phyloP scores from a whole-genome alignment of 1,139 yeast species.

The Debaryomycetaceae sp. region DNA sequence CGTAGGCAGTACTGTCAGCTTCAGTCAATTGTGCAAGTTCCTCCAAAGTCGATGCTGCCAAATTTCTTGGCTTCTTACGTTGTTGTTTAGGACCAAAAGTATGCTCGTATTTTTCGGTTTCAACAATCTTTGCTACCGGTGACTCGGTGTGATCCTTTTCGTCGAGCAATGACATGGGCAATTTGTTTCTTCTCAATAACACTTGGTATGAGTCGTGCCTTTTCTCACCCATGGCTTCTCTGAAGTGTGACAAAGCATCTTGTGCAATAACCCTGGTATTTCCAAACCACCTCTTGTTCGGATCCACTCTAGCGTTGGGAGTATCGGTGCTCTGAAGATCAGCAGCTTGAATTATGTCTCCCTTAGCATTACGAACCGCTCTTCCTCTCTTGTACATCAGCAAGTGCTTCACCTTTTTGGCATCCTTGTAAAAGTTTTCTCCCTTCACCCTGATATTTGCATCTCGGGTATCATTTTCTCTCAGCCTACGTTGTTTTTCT shows the following conservation, averaged over 20 bases:
- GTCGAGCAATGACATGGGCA: constrained; percentile 92
- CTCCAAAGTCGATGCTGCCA: constrained; percentile 71
- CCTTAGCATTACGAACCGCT: constrained; percentile 81
- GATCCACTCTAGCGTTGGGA: constrained; percentile 92
- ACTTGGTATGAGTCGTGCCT: constrained; percentile 87
- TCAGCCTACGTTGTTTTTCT: constrained; percentile 79
- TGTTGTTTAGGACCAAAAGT: constrained; percentile 96
- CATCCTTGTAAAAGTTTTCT: constrained; percentile 94
- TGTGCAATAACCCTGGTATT: constrained; percentile 96
- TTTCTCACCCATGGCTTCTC: constrained; percentile 91
- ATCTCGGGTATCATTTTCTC: constrained; percentile 78
- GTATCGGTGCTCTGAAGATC: constrained; percentile 82
- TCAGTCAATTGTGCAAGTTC: constrained; percentile 69
- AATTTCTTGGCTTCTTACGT: constrained; percentile 80
- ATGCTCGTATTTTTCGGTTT: constrained; percentile 77
- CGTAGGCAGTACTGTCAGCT: constrained; percentile 55
- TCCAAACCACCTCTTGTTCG: constrained; percentile 96
- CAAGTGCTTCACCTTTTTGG: constrained; percentile 83
- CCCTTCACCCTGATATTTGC: constrained; percentile 95
- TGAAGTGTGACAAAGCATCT: constrained; percentile 89
- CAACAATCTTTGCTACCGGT: constrained; percentile 77
- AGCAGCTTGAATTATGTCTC: constrained; percentile 86
- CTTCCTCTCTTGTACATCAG: constrained; percentile 92
- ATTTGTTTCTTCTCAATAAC: constrained; percentile 78
- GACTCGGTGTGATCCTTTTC: constrained; percentile 73